Percentiles rank a stretch among this genome's conserved stretches.
These are phyloP conservation scores for Nicotiana paniculata DNA, from an alignment of 257 asterid genomes.

Conservation along the genomic window DNA sequence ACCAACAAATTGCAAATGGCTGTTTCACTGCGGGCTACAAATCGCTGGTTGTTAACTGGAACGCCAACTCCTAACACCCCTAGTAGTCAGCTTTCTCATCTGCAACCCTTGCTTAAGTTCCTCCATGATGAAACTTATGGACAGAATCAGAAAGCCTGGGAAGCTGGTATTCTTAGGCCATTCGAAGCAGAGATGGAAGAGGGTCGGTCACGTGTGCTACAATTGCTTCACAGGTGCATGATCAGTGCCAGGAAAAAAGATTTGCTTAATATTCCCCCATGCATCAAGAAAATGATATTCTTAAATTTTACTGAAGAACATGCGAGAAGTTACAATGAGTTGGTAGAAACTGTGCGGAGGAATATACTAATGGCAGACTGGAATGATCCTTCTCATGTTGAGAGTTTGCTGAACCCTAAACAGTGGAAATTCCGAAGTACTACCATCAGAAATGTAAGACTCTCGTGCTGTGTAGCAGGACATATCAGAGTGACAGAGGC, in stretches of 20 bases:
- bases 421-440: slow-evolving; percentile 93
- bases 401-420: slow-evolving; percentile 85
- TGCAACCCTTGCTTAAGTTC: slow-evolving; percentile 85
- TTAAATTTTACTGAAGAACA: slow-evolving; percentile 75
- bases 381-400: slow-evolving; percentile 98
- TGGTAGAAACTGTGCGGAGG: slow-evolving; percentile 88
- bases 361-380: slow-evolving; percentile 95
- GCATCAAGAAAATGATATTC: slow-evolving; percentile 66
- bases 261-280: slow-evolving; percentile 83
- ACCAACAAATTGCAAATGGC: slow-evolving; percentile 96
- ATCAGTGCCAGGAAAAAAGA: slow-evolving; percentile 89
- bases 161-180: slow-evolving; percentile 75
- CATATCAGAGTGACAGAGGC: slow-evolving; percentile 80
- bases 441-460: slow-evolving; percentile 75
- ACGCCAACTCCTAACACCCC: slow-evolving; percentile 98
- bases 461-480: slow-evolving; percentile 98
- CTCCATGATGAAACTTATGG: slow-evolving; percentile 94
- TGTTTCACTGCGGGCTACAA: slow-evolving; percentile 62
- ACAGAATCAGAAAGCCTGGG: slow-evolving; percentile 78
- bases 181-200: slow-evolving; percentile 98
- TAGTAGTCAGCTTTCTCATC: slow-evolving; percentile 81
- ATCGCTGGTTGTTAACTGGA: slow-evolving; percentile 97
- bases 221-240: slow-evolving; percentile 87
- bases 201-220: slow-evolving; percentile 78
- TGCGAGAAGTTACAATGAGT: slow-evolving; percentile 85